phyloP scores from a whole-genome alignment of 2,329 filamentous ascomycete species.

The Tolypocladium inflatum region DNA sequence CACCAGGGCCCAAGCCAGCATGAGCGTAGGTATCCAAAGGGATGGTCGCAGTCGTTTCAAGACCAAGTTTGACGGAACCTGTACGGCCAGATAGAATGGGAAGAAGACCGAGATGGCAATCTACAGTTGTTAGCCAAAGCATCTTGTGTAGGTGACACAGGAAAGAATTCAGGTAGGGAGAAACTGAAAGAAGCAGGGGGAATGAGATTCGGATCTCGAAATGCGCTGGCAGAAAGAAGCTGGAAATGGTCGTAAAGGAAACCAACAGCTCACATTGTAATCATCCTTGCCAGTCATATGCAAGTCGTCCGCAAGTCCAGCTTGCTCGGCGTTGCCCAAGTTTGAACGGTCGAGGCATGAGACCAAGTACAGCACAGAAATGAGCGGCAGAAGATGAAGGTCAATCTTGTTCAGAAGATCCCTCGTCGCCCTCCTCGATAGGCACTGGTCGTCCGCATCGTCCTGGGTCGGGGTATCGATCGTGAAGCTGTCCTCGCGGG shows the following conservation, averaged over 20 bases:
- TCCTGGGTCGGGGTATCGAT: background rate
- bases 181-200: too few relatives aligned
- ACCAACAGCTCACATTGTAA: constrained; percentile 16
- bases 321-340: constrained; percentile 49
- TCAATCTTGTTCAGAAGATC: constrained; percentile 44
- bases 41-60: constrained; percentile 44
- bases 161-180: too few relatives aligned
- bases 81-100: constrained; percentile 40
- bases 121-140: constrained; percentile 8
- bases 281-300: constrained; percentile 22
- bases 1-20: constrained; percentile 40
- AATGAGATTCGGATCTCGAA: too few relatives aligned
- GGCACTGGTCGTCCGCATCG: constrained; percentile 6
- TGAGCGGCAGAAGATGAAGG: constrained; percentile 47
- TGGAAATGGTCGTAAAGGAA: background rate
- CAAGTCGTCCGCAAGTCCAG: constrained; percentile 33
- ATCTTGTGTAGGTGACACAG: background rate
- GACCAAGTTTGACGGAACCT: constrained; percentile 48
- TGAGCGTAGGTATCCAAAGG: constrained; percentile 41
- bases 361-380: constrained; percentile 49
- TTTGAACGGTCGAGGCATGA: constrained; percentile 36
- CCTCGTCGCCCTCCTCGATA: constrained; percentile 32
- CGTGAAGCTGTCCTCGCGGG: too few relatives aligned
- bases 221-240: too few relatives aligned
- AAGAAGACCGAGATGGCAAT: constrained; percentile 41